Evolutionary conservation across 2,329 filamentous ascomycete genomes (phyloP), one percentile per base, ranked within the genome.

Genomic region (Colletotrichum lupini): DNA sequence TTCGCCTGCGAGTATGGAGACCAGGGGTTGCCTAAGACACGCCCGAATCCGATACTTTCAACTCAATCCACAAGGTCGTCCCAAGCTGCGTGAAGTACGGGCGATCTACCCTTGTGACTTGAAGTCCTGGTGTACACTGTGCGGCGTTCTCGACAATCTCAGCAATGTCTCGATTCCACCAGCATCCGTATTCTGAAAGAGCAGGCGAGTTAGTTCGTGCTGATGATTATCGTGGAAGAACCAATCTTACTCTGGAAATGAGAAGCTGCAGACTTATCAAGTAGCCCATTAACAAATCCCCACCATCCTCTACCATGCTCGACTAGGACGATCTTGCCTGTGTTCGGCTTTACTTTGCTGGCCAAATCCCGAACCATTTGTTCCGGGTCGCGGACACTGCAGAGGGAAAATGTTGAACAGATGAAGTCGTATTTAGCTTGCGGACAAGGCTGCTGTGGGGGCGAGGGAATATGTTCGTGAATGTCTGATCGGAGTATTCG

Each of bases 151-250:
- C 81, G 9, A 92, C 85, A 35, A 92, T 84, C 42, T 77, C 81
- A 76, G 88, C 87, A 72, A 92, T 87, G 77, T 92, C 90, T 65
- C 91, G 84, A 81, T 92, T 92, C 90, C 90, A 92, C 91, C 91
- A 92, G 82, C 91, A 92, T 3, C 91, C 91, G 77, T 89, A 92
- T 76, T 87, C 52, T 65, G 8, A 22, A 5, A 5, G 42, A 26
- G 22, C 3, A 19, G 28, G 9, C 22, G n/a, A n/a, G 19, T 63
- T 32, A 53, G 52, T 8, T 52, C 9, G 11, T 12, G 60, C 28
- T 49, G 30, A 12, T 19, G 12, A 24, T 8, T 53, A 19, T 19
- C 16, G 32, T 19, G 9, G 6, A 9, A 53, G n/a, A 19, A 30
- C 19, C 8, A 16, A 24, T 9, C 60, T 53, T 53, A 63, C 60